Evolutionary conservation across 1,284 basidiomycete species (phyloP).

Genomic region (Cystobasidium sp.): DNA sequence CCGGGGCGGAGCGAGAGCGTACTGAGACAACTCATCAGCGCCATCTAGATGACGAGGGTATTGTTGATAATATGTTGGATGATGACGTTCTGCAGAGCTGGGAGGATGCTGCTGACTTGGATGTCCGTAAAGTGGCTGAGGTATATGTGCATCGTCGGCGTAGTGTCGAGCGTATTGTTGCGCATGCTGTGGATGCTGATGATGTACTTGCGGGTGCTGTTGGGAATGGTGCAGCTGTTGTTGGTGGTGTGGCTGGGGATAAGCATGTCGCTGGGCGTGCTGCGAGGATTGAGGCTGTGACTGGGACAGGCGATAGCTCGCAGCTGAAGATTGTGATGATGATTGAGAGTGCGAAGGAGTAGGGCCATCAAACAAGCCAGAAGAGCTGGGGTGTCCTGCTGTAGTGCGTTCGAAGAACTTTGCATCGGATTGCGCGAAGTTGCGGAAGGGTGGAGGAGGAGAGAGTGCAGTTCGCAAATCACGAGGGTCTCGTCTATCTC

Average conservation of each 20-base stretch:
- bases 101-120: constrained; percentile 12
- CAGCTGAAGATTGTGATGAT: constrained; percentile 25
- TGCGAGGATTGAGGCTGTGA: constrained; percentile 11
- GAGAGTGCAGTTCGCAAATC: not conserved
- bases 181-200: not conserved
- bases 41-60: constrained; percentile 3
- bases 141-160: not conserved
- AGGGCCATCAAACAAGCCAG: constrained; percentile 19
- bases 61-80: constrained; percentile 13
- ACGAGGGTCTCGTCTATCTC: not conserved
- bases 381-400: constrained; percentile 23
- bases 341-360: constrained; percentile 25
- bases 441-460: constrained; percentile 7
- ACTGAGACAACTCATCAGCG: not conserved
- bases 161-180: constrained; percentile 13
- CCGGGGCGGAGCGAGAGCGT: constrained; percentile 23
- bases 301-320: constrained; percentile 17
- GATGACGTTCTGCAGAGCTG: constrained; percentile 1
- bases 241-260: not conserved
- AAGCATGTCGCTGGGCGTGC: constrained; percentile 2
- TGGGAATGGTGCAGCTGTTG: not conserved
- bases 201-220: not conserved
- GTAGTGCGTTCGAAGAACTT: constrained; percentile 12
- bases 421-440: not conserved
- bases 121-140: not conserved